A percentile compares a stretch with the other conserved stretches of the same genome.
phyloP scores from a whole-genome alignment of 345 rosid genomes.

The Dipteronia dyeriana region DNA sequence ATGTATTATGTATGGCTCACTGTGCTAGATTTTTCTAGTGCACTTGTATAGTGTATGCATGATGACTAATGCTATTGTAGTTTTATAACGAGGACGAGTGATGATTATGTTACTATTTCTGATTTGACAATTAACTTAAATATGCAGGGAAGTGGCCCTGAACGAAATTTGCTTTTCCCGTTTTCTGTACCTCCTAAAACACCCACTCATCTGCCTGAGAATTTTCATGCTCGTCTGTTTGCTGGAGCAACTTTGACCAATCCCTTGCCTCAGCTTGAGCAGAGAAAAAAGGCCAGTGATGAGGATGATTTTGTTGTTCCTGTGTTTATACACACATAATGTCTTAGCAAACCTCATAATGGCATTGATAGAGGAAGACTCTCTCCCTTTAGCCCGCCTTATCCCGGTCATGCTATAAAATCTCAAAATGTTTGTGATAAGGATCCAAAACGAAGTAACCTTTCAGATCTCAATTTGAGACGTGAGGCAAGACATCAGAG shows the following conservation, averaged over 20 bases:
- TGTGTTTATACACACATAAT: conserved; percentile 48
- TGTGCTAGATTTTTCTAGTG: not conserved
- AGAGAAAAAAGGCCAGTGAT: conserved; percentile 50
- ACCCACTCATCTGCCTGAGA: conserved; percentile 36
- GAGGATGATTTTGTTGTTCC: conserved; percentile 86
- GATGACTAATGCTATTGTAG: not conserved
- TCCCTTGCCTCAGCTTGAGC: conserved; percentile 34
- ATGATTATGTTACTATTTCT: not conserved
- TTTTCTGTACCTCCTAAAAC: conserved; percentile 38
- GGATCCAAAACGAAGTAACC: conserved; percentile 24
- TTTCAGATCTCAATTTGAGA: conserved; percentile 26
- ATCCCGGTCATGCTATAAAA: conserved; percentile 17
- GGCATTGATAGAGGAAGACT: conserved; percentile 34
- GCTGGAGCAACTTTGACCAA: conserved; percentile 37
- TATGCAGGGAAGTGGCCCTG: conserved; percentile 50
- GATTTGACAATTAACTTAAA: not conserved
- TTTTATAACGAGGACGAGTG: not conserved
- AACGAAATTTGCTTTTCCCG: conserved; percentile 37
- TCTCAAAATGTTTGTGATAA: conserved; percentile 23
- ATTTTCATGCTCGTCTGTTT: conserved; percentile 30
- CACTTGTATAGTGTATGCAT: not conserved
- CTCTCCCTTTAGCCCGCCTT: conserved; percentile 20
- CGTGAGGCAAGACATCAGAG: conserved; percentile 32
- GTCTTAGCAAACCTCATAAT: conserved; percentile 27
- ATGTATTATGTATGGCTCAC: not conserved